phyloP scores from a whole-genome alignment of 2,329 filamentous ascomycete genomes.

The Xylariaceae sp. region DNA sequence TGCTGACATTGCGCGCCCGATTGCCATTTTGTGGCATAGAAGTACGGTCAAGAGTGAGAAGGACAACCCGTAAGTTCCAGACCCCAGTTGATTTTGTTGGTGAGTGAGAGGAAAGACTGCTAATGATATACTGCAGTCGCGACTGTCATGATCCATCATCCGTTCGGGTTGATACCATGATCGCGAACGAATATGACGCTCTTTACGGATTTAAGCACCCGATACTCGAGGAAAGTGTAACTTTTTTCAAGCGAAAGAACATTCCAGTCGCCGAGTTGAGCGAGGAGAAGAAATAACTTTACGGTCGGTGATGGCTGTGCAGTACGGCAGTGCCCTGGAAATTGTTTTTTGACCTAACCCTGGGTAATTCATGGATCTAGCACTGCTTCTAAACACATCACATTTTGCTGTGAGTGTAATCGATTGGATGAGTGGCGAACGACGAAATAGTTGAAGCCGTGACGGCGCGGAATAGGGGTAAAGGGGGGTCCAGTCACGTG shows the following conservation, averaged over 20 bases:
- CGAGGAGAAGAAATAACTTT: too few relatives aligned
- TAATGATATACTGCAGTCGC: neutral
- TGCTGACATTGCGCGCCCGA: constrained; percentile 32
- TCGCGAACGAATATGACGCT: constrained; percentile 12
- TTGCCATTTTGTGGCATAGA: constrained; percentile 28
- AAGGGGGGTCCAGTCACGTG: neutral
- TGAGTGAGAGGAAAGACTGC: too few relatives aligned
- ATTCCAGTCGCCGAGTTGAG: neutral
- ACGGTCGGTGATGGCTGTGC: too few relatives aligned
- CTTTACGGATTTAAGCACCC: neutral
- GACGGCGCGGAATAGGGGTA: too few relatives aligned
- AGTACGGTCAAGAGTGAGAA: neutral
- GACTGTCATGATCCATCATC: constrained; percentile 9
- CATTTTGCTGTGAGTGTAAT: too few relatives aligned
- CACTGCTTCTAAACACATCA: too few relatives aligned
- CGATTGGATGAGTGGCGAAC: too few relatives aligned
- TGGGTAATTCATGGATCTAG: too few relatives aligned
- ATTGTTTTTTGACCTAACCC: too few relatives aligned
- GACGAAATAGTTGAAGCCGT: too few relatives aligned
- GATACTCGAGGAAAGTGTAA: neutral
- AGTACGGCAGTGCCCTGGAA: too few relatives aligned
- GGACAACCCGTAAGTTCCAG: neutral
- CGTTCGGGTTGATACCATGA: constrained; percentile 12
- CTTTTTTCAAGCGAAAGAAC: neutral
- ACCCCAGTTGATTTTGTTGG: neutral